A percentile compares a stretch with the other conserved stretches of the same genome.
phyloP scores from a whole-genome alignment of 148 eudicot genomes.

The Rhododendron williamsianum region DNA sequence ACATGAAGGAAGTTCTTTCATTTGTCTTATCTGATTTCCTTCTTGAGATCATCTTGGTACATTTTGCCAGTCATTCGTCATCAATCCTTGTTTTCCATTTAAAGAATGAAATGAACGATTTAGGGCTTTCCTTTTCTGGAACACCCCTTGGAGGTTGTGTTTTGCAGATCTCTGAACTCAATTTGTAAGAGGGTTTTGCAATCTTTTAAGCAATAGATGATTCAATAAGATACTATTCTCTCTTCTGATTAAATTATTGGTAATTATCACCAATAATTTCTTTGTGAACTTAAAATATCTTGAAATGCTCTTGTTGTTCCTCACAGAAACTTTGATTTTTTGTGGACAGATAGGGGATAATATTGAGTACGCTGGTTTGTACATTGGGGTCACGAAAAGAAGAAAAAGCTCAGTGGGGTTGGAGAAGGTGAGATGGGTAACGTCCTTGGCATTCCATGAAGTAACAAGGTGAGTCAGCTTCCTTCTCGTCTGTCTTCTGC shows the following conservation, averaged over 20 bases:
- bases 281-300: not conserved
- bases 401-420: slow-evolving; percentile 59
- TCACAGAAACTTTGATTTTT: not conserved
- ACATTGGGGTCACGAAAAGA: slow-evolving; percentile 74
- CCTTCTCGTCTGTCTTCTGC: slow-evolving; percentile 1
- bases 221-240: not conserved
- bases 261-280: not conserved
- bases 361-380: slow-evolving; percentile 34
- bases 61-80: not conserved
- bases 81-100: not conserved
- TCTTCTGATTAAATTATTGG: not conserved
- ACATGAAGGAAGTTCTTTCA: not conserved
- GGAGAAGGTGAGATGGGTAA: slow-evolving; percentile 48
- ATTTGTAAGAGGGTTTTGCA: not conserved
- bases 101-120: not conserved
- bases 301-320: not conserved
- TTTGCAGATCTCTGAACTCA: not conserved
- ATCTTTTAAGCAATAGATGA: not conserved
- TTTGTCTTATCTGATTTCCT: not conserved
- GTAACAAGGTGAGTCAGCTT: slow-evolving; percentile 53
- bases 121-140: not conserved
- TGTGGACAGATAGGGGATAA: slow-evolving; percentile 48
- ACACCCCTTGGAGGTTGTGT: not conserved
- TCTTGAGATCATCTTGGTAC: not conserved
- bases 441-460: slow-evolving; percentile 58